A percentile compares a stretch with the other conserved stretches of the same genome.
phyloP scores from a whole-genome alignment of 345 rosid species.

The Eucalyptus sp. region DNA sequence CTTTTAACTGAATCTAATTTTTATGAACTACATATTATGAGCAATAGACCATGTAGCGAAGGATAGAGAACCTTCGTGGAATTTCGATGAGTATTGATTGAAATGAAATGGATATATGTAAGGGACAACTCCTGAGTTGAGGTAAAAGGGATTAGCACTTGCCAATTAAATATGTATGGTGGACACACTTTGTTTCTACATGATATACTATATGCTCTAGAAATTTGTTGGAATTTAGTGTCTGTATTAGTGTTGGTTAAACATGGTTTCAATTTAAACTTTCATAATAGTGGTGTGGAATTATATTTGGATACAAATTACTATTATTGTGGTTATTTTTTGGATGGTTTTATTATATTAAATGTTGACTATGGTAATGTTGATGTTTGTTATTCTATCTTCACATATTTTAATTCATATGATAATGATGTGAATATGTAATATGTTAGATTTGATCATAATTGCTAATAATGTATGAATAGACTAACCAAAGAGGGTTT shows the following conservation, averaged over 20 bases:
- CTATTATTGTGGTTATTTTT: too few species aligned
- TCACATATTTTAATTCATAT: too few species aligned
- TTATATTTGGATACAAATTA: too few species aligned
- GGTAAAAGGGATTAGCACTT: rapidly evolving
- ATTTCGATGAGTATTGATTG: rapidly evolving
- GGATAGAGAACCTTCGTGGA: rapidly evolving
- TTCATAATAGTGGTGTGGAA: rapidly evolving
- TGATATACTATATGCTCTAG: rapidly evolving
- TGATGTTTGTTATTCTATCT: rapidly evolving
- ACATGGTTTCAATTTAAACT: too few species aligned
- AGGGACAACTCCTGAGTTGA: rapidly evolving
- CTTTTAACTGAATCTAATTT: too few species aligned
- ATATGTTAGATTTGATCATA: rapidly evolving
- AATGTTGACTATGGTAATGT: rapidly evolving
- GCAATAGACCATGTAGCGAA: rapidly evolving
- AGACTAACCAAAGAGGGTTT: rapidly evolving
- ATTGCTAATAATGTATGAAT: rapidly evolving
- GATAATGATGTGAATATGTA: too few species aligned
- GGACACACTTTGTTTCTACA: rapidly evolving
- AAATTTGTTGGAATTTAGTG: rapidly evolving
- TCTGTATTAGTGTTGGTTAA: rapidly evolving
- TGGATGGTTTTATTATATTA: rapidly evolving
- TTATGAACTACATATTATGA: rapidly evolving
- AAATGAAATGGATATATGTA: rapidly evolving
- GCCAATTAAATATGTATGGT: too few species aligned